These are phyloP conservation scores for Trametes maxima DNA, from an alignment of 768 basidiomycete species.

Conservation along the genomic window DNA sequence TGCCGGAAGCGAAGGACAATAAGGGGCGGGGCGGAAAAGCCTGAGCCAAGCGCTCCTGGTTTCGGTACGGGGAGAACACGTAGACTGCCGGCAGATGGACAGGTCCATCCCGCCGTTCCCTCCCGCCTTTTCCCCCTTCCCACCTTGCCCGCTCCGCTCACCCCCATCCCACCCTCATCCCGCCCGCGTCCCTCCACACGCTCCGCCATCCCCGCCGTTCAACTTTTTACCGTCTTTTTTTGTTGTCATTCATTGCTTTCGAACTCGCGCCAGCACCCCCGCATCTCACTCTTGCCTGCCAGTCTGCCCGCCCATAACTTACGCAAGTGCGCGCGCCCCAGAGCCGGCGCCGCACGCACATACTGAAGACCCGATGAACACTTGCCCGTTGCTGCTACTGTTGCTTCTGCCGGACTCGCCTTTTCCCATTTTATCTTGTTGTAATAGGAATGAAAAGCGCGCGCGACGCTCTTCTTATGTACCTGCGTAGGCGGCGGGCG, in stretches of 20 bases:
- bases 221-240: slow-evolving; percentile 16
- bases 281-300: background rate
- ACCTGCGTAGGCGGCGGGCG: background rate
- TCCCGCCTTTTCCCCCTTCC: slow-evolving; percentile 16
- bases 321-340: background rate
- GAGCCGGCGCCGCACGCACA: background rate
- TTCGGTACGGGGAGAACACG: slow-evolving; percentile 26
- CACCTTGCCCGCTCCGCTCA: slow-evolving; percentile 20
- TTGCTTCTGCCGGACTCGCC: background rate
- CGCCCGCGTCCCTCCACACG: slow-evolving; percentile 2
- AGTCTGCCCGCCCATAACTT: background rate
- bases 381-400: background rate
- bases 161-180: background rate
- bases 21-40: slow-evolving; percentile 59
- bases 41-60: slow-evolving; percentile 39
- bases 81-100: slow-evolving; percentile 28
- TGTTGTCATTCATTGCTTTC: slow-evolving; percentile 26
- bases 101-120: slow-evolving; percentile 26
- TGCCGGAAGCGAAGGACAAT: slow-evolving; percentile 66
- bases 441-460: slow-evolving; percentile 19
- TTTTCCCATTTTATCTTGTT: slow-evolving; percentile 7
- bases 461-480: slow-evolving; percentile 10
- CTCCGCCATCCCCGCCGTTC: background rate
- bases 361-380: background rate
- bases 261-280: slow-evolving; percentile 11